Conservation (phyloP, 164 flowering plant genomes). For the Platanus orientalis region DNA sequence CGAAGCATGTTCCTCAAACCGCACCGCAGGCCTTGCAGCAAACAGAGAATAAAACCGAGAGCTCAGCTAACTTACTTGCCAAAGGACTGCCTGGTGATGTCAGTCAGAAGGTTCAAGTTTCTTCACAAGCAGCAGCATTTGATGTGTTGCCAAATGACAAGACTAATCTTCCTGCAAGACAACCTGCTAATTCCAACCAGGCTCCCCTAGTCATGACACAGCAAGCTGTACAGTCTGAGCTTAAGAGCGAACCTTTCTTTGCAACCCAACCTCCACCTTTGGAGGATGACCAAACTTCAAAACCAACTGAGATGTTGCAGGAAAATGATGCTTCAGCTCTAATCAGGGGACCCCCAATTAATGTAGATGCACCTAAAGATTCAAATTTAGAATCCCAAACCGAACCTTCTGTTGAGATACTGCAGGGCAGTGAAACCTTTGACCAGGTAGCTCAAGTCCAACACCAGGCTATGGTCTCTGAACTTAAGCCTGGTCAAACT, state of each 20-base stretch:
- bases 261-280: not conserved
- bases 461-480: no score
- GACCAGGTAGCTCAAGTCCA: not conserved
- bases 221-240: constrained; percentile 7
- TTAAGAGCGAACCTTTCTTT: not conserved
- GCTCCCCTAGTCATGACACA: constrained; percentile 7
- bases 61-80: not conserved
- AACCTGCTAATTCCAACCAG: not conserved
- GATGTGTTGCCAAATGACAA: not conserved
- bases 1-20: constrained; percentile 9
- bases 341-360: not conserved
- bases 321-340: not conserved
- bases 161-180: constrained; percentile 1
- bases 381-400: not conserved
- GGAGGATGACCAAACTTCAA: not conserved
- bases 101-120: not conserved
- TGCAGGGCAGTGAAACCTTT: not conserved
- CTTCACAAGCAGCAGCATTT: constrained; percentile 5
- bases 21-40: constrained; percentile 4
- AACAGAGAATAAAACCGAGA: constrained; percentile 6
- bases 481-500: no score
- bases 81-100: not conserved
- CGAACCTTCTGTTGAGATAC: not conserved
- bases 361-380: not conserved
- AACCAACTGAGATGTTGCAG: not conserved